phyloP scores from a whole-genome alignment of 768 basidiomycete species.

The Suillus alpinus region DNA sequence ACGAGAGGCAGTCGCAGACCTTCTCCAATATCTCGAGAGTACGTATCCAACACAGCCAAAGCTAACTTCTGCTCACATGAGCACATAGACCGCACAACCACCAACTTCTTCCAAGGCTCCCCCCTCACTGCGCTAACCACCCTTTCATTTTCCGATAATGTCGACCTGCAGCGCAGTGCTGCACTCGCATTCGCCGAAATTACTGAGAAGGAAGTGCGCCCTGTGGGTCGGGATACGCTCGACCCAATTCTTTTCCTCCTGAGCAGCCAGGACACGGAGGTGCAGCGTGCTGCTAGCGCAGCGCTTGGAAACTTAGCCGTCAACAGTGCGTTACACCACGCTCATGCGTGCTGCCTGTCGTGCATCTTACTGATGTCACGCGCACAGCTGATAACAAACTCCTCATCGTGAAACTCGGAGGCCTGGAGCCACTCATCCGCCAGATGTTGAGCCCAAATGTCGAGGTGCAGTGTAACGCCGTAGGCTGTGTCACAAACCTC shows the following conservation, averaged over 20 bases:
- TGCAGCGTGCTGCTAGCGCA: slow-evolving; percentile 96
- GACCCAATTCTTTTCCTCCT: slow-evolving; percentile 98
- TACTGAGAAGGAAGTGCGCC: slow-evolving; percentile 98
- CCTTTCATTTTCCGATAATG: slow-evolving; percentile 98
- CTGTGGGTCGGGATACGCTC: slow-evolving; percentile 93
- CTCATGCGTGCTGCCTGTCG: slow-evolving; percentile 11
- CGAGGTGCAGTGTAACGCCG: slow-evolving; percentile 99
- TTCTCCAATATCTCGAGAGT: slow-evolving; percentile 98
- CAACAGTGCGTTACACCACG: slow-evolving; percentile 68
- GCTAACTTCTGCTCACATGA: slow-evolving; percentile 5
- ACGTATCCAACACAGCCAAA: slow-evolving; percentile 25
- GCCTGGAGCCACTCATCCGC: slow-evolving; percentile 94
- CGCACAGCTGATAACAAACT: slow-evolving; percentile 93
- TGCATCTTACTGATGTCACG: slow-evolving; percentile 10
- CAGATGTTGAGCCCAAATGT: slow-evolving; percentile 99
- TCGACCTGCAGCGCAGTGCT: slow-evolving; percentile 96
- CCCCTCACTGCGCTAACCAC: slow-evolving; percentile 93
- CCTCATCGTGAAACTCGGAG: slow-evolving; percentile 96
- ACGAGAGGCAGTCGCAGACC: slow-evolving; percentile 95
- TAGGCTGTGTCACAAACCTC: slow-evolving; percentile 97
- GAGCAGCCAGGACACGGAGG: slow-evolving; percentile 97
- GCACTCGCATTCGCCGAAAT: slow-evolving; percentile 99
- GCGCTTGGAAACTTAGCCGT: slow-evolving; percentile 97
- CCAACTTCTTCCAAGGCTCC: slow-evolving; percentile 96
- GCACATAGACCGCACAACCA: slow-evolving; percentile 86